phyloP scores from a whole-genome alignment of 257 asterid species.

The Apocynum venetum region DNA sequence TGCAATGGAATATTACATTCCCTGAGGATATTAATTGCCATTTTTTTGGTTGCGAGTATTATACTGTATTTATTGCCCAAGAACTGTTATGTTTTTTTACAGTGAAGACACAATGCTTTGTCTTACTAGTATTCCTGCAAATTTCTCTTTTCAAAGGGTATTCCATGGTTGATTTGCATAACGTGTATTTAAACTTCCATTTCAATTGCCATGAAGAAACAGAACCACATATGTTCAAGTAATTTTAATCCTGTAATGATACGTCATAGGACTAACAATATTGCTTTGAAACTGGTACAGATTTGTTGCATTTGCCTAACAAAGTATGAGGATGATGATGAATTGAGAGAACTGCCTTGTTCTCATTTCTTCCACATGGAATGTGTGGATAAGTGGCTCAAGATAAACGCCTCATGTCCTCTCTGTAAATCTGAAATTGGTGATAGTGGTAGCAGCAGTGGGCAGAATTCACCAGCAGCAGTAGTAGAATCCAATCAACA shows the following conservation, averaged over 20 bases:
- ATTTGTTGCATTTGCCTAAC: slow-evolving; percentile 41
- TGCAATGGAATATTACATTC: background rate
- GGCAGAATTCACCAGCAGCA: slow-evolving; percentile 14
- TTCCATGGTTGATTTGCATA: background rate
- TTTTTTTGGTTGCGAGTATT: too few species aligned
- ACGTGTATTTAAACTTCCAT: background rate
- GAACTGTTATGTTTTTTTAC: background rate
- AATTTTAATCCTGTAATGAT: background rate
- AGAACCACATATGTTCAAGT: background rate
- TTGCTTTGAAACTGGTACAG: slow-evolving; percentile 17
- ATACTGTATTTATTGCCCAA: background rate
- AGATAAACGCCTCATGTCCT: slow-evolving; percentile 40
- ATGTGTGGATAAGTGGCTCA: slow-evolving; percentile 46
- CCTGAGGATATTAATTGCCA: background rate
- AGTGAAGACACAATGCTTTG: background rate
- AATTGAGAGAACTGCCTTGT: slow-evolving; percentile 44
- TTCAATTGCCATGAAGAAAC: background rate
- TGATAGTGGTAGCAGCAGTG: background rate
- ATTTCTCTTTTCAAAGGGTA: background rate
- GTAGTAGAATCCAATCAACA: slow-evolving; percentile 31
- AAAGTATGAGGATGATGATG: slow-evolving; percentile 37
- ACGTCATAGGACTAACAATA: background rate
- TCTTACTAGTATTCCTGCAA: background rate
- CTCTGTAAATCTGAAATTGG: slow-evolving; percentile 40
- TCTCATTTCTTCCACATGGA: slow-evolving; percentile 39